Conservation (phyloP, 2,329 filamentous ascomycete genomes). For the Fusarium vanettenii region DNA sequence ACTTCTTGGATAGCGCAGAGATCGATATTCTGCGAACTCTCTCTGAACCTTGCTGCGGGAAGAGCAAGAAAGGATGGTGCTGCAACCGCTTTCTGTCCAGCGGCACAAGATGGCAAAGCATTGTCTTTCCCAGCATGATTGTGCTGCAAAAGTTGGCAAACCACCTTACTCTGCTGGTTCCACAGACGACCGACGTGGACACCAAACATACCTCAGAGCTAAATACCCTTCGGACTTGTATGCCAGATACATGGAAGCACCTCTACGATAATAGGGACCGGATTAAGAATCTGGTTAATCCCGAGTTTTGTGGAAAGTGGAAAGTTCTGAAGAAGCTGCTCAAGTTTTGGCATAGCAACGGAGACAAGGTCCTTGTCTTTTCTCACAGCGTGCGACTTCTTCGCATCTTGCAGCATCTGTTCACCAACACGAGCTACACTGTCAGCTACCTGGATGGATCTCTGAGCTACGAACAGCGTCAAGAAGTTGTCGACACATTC, state of each 20-base stretch:
- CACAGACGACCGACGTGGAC: conserved; percentile 68
- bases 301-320: conserved; percentile 97
- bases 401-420: conserved; percentile 85
- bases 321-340: conserved; percentile 88
- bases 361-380: conserved; percentile 96
- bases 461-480: conserved; percentile 84
- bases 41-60: conserved; percentile 74
- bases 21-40: conserved; percentile 76
- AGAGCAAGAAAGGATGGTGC: conserved; percentile 80
- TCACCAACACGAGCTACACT: conserved; percentile 89
- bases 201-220: conserved; percentile 85
- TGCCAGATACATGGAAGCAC: conserved; percentile 79
- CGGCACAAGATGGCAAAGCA: conserved; percentile 76
- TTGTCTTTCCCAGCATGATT: conserved; percentile 87
- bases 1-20: conserved; percentile 76
- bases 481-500: conserved; percentile 87
- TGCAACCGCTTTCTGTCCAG: conserved; percentile 72
- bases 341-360: conserved; percentile 88
- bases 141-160: conserved; percentile 90
- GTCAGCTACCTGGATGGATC: conserved; percentile 91
- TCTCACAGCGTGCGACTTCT: conserved; percentile 90
- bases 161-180: conserved; percentile 90
- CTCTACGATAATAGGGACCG: conserved; percentile 82
- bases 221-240: conserved; percentile 76
- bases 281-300: conserved; percentile 83